Evolutionary conservation across 768 basidiomycete species (phyloP).

Genomic region (Panaeolus cyanescens): DNA sequence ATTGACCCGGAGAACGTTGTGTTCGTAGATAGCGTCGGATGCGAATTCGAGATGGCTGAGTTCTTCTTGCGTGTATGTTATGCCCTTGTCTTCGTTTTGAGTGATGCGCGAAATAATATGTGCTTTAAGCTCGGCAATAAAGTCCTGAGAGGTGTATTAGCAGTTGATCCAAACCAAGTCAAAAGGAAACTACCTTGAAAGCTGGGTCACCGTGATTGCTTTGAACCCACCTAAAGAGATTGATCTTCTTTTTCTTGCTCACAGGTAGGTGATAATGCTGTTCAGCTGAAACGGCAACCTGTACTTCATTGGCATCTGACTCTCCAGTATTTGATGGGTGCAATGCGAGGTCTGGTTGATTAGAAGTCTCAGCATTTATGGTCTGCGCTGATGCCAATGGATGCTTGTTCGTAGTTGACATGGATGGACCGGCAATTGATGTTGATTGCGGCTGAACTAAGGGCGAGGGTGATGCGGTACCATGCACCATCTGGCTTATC

Average conservation of each 20-base stretch:
- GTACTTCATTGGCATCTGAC: conserved; percentile 4
- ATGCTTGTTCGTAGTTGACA: not conserved
- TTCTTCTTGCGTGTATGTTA: conserved; percentile 9
- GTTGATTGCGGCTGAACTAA: not conserved
- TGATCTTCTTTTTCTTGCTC: conserved; percentile 8
- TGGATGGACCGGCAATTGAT: not conserved
- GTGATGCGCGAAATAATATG: conserved; percentile 30
- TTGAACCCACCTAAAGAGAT: conserved; percentile 11
- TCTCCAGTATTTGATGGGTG: not conserved
- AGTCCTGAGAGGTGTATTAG: conserved; percentile 16
- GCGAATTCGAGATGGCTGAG: conserved; percentile 10
- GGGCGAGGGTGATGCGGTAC: not conserved
- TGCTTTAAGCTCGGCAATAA: conserved; percentile 27
- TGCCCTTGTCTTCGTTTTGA: conserved; percentile 14
- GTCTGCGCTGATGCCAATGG: too few species aligned
- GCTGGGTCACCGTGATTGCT: conserved; percentile 19
- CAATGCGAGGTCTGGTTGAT: not conserved
- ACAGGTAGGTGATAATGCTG: conserved; percentile 19
- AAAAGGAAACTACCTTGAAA: conserved; percentile 14
- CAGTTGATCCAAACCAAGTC: not conserved
- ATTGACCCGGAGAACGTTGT: conserved; percentile 34
- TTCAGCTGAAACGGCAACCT: not conserved
- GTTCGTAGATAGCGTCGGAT: conserved; percentile 20
- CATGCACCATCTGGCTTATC: not conserved
- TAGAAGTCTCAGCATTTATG: too few species aligned